These are phyloP conservation scores for Amanita thiersii DNA, from an alignment of 768 basidiomycete genomes.

Conservation along the genomic window DNA sequence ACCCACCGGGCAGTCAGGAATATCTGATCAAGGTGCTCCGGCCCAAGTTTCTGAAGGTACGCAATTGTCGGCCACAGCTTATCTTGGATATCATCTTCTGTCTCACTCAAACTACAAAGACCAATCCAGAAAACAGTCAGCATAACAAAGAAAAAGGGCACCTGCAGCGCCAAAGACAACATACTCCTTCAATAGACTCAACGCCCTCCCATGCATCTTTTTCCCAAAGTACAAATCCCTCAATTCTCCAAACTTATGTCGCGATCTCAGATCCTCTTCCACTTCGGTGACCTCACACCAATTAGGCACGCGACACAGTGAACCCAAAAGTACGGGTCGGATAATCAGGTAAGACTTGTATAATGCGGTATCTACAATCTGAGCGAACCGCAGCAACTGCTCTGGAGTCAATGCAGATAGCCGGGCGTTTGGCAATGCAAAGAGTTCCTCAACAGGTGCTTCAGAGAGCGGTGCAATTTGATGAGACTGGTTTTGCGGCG, in stretches of 20 bases:
- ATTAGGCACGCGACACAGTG: slow-evolving; percentile 84
- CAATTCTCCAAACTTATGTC: slow-evolving; percentile 89
- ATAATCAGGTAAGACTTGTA: slow-evolving; percentile 89
- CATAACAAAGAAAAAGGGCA: not conserved
- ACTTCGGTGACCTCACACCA: slow-evolving; percentile 97
- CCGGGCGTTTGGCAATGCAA: slow-evolving; percentile 69
- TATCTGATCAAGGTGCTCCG: slow-evolving; percentile 73
- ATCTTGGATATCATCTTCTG: slow-evolving; percentile 70
- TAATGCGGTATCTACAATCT: slow-evolving; percentile 91
- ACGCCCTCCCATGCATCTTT: slow-evolving; percentile 89
- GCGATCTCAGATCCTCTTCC: slow-evolving; percentile 74
- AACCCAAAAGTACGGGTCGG: slow-evolving; percentile 72
- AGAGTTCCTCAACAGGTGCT: slow-evolving; percentile 65
- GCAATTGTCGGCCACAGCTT: slow-evolving; percentile 77
- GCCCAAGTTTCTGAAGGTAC: slow-evolving; percentile 88
- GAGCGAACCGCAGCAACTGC: slow-evolving; percentile 81
- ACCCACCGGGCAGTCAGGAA: slow-evolving; percentile 83
- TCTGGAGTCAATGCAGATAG: slow-evolving; percentile 69
- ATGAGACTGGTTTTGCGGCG: slow-evolving; percentile 59
- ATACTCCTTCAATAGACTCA: slow-evolving; percentile 79
- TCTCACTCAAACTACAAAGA: slow-evolving; percentile 60
- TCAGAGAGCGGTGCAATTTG: slow-evolving; percentile 64
- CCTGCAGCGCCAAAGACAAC: slow-evolving; percentile 23
- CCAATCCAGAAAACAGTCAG: not conserved
- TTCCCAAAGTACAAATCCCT: slow-evolving; percentile 90